phyloP scores from a whole-genome alignment of 1,139 yeast species.

The Kodamaea fungicola region DNA sequence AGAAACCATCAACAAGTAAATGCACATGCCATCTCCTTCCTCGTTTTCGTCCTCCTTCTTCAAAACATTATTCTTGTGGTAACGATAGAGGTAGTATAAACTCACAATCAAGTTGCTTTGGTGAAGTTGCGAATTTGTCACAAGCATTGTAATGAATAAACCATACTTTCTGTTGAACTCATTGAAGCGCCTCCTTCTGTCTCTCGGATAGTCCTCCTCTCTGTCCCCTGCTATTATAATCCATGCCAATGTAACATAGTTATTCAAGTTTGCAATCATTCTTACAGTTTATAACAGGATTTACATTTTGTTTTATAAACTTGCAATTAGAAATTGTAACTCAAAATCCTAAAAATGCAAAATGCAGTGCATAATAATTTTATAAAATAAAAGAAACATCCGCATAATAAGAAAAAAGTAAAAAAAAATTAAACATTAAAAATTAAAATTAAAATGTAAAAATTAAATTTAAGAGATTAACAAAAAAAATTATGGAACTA shows the following conservation, averaged over 20 bases:
- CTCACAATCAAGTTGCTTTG: slow-evolving; percentile 29
- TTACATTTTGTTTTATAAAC: slow-evolving; percentile 3
- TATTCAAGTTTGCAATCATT: slow-evolving; percentile 2
- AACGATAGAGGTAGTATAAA: slow-evolving; percentile 29
- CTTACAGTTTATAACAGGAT: not conserved
- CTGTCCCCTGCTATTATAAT: slow-evolving; percentile 7
- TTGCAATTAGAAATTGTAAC: slow-evolving; percentile 3
- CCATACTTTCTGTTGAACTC: slow-evolving; percentile 19
- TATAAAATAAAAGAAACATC: too few relatives aligned
- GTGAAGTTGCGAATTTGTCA: slow-evolving; percentile 28
- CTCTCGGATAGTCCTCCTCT: slow-evolving; percentile 2
- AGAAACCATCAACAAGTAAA: slow-evolving; percentile 30
- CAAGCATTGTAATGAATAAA: slow-evolving; percentile 17
- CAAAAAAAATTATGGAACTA: not conserved
- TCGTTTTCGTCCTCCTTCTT: slow-evolving; percentile 11
- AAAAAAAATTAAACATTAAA: not conserved
- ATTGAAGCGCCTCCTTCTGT: slow-evolving; percentile 4
- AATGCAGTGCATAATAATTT: not conserved
- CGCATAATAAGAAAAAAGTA: not conserved
- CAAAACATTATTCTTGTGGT: slow-evolving; percentile 15
- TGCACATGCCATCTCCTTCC: slow-evolving; percentile 16
- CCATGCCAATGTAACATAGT: slow-evolving; percentile 12
- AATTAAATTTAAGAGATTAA: not conserved
- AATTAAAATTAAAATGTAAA: not conserved
- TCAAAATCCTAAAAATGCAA: not conserved